A percentile compares a stretch with the other conserved stretches of the same genome.
Conservation (phyloP, 495 filamentous ascomycete genomes). For the Penicillium pancosmium region DNA sequence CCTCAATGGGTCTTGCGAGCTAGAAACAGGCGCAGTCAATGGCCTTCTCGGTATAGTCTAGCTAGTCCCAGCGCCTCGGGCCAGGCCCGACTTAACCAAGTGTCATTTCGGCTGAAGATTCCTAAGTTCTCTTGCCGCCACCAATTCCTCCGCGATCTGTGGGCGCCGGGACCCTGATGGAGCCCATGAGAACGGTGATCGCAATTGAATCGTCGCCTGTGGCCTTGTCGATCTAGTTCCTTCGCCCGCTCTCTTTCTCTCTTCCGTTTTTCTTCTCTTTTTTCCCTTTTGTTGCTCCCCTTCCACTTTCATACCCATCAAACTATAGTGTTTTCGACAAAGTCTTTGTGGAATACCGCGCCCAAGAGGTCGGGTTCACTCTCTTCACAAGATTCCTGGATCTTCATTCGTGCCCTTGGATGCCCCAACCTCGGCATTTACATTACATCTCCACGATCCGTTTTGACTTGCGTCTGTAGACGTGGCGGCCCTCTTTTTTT, state of each 20-base stretch:
- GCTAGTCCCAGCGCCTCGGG: slow-evolving; percentile 6
- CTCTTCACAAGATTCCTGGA: slow-evolving; percentile 25
- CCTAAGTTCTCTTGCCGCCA: slow-evolving; percentile 29
- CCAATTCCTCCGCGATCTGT: slow-evolving; percentile 34
- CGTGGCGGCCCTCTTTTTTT: slow-evolving; percentile 11
- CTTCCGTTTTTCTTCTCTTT: slow-evolving; percentile 16
- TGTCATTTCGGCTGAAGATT: slow-evolving; percentile 42
- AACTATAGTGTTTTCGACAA: not conserved
- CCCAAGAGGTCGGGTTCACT: not conserved
- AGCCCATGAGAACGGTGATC: slow-evolving; percentile 26
- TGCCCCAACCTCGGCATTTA: slow-evolving; percentile 31
- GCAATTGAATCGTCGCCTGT: slow-evolving; percentile 18
- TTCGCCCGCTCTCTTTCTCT: slow-evolving; percentile 9
- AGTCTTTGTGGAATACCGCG: too few relatives aligned
- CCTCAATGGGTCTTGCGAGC: not conserved
- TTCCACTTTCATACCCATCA: slow-evolving; percentile 49
- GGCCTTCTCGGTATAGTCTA: not conserved
- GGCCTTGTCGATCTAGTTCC: slow-evolving; percentile 35
- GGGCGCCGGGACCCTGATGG: slow-evolving; percentile 35
- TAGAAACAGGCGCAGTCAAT: not conserved
- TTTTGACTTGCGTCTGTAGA: slow-evolving; percentile 20
- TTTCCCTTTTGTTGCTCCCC: slow-evolving; percentile 20
- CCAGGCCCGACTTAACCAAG: slow-evolving; percentile 18
- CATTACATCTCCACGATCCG: slow-evolving; percentile 18
- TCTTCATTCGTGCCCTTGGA: slow-evolving; percentile 22